Evolutionary conservation across 2,329 filamentous ascomycete species (phyloP), one percentile per base, ranked within the genome.

Genomic region (Aspergillus texensis): DNA sequence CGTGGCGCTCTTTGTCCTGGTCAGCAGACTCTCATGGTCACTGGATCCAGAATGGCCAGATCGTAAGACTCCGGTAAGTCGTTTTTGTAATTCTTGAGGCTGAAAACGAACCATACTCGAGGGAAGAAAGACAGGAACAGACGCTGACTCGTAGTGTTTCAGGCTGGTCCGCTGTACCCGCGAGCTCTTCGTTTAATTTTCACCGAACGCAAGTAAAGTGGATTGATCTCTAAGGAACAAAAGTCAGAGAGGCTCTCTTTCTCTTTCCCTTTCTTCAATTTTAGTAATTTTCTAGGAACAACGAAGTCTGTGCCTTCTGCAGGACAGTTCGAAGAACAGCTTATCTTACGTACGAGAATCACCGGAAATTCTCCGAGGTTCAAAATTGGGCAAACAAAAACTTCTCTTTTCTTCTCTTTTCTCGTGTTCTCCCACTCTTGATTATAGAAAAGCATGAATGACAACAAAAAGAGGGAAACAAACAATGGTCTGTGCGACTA

Each of bases 41-140:
- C 57, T 78, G 45, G 76, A 78, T 65, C 73, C 74, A 69, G 66
- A 53, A 75, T 78, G 74, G 78, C 75, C 48, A 10, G 48, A 52
- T 52, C 48, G 48, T 0, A 52, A 52, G 48, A 52, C 48, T 5
- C 71, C 75, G 43, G 77, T 79, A 69, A 67, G 71, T 48, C 3
- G 34, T 48, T 0, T n/a, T 52, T 2, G 19, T 19, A 28, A 26
- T n/a, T 10, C 24, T 14, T n/a, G 24, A 19, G 39, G 19, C 16
- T n/a, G 16, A 34, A 34, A 34, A 28, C 6, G 6, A 11, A 5
- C 3, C 6, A 19, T 41, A 3, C 8, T n/a, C 39, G 19, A n/a
- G 19, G 39, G 39, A 41, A 9, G 39, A 2, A 41, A 41, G 19
- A n/a, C n/a, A 50, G 46, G 12, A 48, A 28, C 26, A n/a, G 10